Base-by-base conservation (phyloP, 805 yeast genomes). In the Lipomyces starkeyi region DNA sequence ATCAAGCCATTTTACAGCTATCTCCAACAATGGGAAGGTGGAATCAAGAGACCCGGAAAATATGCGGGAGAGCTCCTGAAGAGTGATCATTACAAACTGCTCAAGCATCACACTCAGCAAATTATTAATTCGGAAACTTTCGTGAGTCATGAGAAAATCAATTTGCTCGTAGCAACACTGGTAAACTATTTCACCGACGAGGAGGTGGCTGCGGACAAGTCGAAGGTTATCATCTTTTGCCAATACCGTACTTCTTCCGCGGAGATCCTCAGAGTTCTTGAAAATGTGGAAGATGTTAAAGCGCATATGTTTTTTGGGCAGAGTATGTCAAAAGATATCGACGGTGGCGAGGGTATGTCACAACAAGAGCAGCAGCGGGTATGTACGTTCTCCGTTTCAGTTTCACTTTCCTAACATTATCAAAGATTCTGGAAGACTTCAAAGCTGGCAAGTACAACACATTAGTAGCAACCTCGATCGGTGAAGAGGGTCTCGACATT, bases 401-500 rank as follows among this genome's bases (percentile, higher is more conserved):
- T n/a, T n/a, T 29, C 20, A 34, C 4, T 25, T 4, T 29, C n/a
- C 63, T 40, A 58, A 60, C 49, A 9, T 25, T 25, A n/a, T 34
- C 29, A 7, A 29, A 68, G 67, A 63, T 66, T 11, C 88, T 95
- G 35, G 84, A 84, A 37, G 83, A 88, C 66, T 95, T 95, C 79
- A 91, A 89, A 74, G 74, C 78, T 0, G 97, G 97, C 7, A 82
- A 78, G 0, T 86, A 86, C 74, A 96, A 95, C 75, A 87, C 91
- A 8, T 80, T 95, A 25, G 97, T 95, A 5, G 97, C 98, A 3
- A 95, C 99, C 0, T 93, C 97, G 0, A 94, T 95, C 76, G 99
- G 98, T 59, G 99, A 95, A 77, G 99, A 95, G 82, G 99, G 99
- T 58, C 83, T 95, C 71, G 99, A 95, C 81, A 96, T 95, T 72